phyloP scores from a whole-genome alignment of 2,329 filamentous ascomycete species.

The Cadophora sp. region DNA sequence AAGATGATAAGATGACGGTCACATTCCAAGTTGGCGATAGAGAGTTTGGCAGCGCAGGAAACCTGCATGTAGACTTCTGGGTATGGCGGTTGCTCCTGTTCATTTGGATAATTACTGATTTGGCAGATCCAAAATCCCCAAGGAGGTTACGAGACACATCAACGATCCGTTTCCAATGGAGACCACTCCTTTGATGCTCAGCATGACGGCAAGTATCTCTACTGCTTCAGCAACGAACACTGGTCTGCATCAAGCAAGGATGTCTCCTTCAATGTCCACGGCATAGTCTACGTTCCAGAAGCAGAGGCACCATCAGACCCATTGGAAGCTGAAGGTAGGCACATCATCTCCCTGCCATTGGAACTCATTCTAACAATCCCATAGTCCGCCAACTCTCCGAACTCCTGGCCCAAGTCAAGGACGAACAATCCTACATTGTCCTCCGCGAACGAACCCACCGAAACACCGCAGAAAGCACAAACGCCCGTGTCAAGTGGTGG shows the following conservation, averaged over 20 bases:
- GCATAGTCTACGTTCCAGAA: constrained; percentile 96
- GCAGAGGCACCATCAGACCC: constrained; percentile 84
- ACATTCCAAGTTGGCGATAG: constrained; percentile 98
- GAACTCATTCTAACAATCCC: constrained; percentile 6
- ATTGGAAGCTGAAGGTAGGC: constrained; percentile 84
- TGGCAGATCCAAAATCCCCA: constrained; percentile 77
- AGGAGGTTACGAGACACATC: constrained; percentile 77
- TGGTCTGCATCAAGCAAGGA: constrained; percentile 97
- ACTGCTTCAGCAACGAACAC: constrained; percentile 99
- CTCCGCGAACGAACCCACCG: constrained; percentile 94
- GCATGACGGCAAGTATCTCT: constrained; percentile 86
- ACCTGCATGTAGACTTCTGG: constrained; percentile 98
- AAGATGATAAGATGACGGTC: constrained; percentile 97
- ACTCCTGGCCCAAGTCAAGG: constrained; percentile 89
- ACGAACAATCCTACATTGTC: constrained; percentile 97
- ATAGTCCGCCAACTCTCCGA: constrained; percentile 84
- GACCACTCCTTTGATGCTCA: constrained; percentile 90
- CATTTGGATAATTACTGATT: constrained; percentile 31
- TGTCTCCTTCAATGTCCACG: constrained; percentile 99
- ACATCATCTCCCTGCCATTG: background rate
- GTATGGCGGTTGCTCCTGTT: constrained; percentile 60
- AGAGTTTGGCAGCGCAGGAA: constrained; percentile 93
- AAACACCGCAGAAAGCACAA: constrained; percentile 99
- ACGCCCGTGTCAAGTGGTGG: constrained; percentile 98
- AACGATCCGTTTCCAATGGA: constrained; percentile 84